Conservation (phyloP, 345 rosid genomes). For the Hibiscus tridactylites region DNA sequence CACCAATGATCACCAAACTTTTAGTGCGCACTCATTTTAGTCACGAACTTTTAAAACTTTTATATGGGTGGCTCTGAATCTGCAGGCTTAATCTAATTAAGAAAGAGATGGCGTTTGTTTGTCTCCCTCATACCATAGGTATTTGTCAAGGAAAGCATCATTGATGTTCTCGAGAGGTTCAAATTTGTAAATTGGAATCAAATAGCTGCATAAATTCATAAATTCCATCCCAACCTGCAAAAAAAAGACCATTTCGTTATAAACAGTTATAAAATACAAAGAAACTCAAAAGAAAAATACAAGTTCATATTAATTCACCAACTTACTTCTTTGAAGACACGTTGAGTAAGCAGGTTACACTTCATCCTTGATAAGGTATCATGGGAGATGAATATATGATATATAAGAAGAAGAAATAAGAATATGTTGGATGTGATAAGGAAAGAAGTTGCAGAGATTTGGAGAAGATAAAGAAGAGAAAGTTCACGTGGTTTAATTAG, state of each 20-base stretch:
- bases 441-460: no score
- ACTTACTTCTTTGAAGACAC: constrained; percentile 92
- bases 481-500: no score
- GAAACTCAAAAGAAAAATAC: not conserved
- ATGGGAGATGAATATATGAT: constrained; percentile 36
- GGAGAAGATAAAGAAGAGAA: no score
- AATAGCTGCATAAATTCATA: constrained; percentile 90
- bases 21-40: no score
- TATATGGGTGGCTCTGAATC: constrained; percentile 86
- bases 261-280: no score
- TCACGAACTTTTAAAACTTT: no score
- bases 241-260: not conserved
- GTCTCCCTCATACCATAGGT: constrained; percentile 99
- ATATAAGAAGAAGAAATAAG: no score
- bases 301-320: not conserved
- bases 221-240: constrained; percentile 98
- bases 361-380: constrained; percentile 94
- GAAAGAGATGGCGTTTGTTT: constrained; percentile 99
- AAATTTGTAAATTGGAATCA: constrained; percentile 98
- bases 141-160: constrained; percentile 97
- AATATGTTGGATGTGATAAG: no score
- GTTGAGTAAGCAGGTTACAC: constrained; percentile 97
- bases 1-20: no score
- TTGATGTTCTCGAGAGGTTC: constrained; percentile 97
- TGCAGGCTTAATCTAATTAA: constrained; percentile 99